Evolutionary conservation across 805 yeast species (phyloP).

Genomic region (Teunomyces barrocoloradensis): DNA sequence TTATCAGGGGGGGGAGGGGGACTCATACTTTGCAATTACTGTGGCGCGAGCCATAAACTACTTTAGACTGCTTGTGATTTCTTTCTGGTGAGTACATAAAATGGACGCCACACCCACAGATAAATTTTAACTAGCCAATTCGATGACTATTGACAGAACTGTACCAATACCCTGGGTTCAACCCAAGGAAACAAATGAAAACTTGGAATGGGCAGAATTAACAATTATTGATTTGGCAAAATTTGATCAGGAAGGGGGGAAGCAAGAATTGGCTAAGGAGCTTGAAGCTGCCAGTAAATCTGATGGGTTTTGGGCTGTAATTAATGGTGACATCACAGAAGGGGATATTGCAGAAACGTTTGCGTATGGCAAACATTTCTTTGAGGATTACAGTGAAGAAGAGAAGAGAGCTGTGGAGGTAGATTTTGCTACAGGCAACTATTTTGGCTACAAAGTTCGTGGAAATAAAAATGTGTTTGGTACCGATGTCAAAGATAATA

Average conservation of each 20-base stretch:
- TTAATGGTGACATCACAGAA: constrained; percentile 22
- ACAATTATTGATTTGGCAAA: constrained; percentile 23
- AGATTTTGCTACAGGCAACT: constrained; percentile 28
- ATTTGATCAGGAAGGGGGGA: constrained; percentile 26
- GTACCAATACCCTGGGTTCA: constrained; percentile 19
- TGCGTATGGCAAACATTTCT: constrained; percentile 27
- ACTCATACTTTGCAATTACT: not conserved
- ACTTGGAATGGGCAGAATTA: constrained; percentile 32
- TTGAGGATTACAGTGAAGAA: constrained; percentile 20
- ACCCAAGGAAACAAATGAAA: constrained; percentile 24
- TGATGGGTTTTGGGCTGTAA: constrained; percentile 33
- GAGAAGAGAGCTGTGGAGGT: constrained; percentile 25
- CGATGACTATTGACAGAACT: not conserved
- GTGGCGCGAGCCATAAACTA: not conserved
- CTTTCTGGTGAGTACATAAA: not conserved
- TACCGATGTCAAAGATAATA: constrained; percentile 27
- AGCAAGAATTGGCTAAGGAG: constrained; percentile 24
- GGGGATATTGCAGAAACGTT: constrained; percentile 25
- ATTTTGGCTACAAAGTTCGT: constrained; percentile 31
- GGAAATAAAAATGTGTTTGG: constrained; percentile 31
- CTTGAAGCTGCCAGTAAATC: constrained; percentile 24
- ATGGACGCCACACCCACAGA: not conserved
- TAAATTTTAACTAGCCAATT: too few relatives aligned
- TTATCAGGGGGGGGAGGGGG: too few relatives aligned
- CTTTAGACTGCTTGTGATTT: not conserved